Evolutionary conservation across 495 filamentous ascomycete genomes (phyloP), one percentile per base, ranked within the genome.

Genomic region (Penicillium pulvis): DNA sequence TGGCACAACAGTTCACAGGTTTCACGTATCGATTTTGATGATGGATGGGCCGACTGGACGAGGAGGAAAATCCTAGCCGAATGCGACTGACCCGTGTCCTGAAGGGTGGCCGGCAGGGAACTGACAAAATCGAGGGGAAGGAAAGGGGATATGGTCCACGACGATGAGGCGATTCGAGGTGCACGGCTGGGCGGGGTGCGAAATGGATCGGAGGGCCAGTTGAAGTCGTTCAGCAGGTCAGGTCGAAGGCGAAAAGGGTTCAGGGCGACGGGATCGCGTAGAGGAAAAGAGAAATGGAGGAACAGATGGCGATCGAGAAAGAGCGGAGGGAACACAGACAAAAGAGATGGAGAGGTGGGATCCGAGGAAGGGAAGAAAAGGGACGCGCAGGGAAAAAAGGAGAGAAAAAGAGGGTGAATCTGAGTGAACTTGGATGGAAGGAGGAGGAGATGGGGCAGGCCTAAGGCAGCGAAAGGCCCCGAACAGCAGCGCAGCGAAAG

Each of bases 361-460:
- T 64, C 55, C 53, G 63, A 63, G 61, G 62, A 65, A 61, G 64
- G 59, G 60, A 66, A 66, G 60, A 56, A 59, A 44, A 51, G 62
- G 54, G 54, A 70, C 65, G 72, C 68, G 66, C 64, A 65, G 66
- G 42, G 54, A 61, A 64, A 67, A 67, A 71, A 69, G 66, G 67
- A 67, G 61, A 71, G 62, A 62, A 68, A 63, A 68, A 68, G 60
- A 66, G 51, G 56, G 70, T 58, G 65, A 60, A 54, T 56, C 56
- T 62, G 53, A 62, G 60, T 63, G 41, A 36, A 44, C 10, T 12
- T 44, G 35, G 66, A 64, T 61, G 52, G 70, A 71, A 66, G 62
- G 64, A 68, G 64, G 63, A 69, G 64, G 51, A 54, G 58, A 56
- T 55, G 60, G 61, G 58, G 55, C 26, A 33, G 56, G 67, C 67